Conservation (phyloP, 2,329 filamentous ascomycete species). For the Didymella glomerata region DNA sequence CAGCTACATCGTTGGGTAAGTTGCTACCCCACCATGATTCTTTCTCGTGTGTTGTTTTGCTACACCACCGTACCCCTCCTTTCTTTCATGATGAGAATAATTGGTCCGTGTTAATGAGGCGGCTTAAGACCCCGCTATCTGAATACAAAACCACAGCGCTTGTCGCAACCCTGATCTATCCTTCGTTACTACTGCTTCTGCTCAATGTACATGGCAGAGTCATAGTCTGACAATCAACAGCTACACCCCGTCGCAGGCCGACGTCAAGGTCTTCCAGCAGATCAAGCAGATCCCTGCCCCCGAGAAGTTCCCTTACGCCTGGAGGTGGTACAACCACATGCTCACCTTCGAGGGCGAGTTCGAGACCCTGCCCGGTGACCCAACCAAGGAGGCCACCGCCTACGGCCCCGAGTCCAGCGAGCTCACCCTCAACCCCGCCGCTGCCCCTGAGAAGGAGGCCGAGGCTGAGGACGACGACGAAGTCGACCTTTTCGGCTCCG, state of each 20-base stretch:
- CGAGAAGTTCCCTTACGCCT: conserved; percentile 90
- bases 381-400: conserved; percentile 84
- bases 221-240: conserved; percentile 52
- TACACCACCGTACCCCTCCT: conserved; percentile 39
- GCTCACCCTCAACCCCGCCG: conserved; percentile 83
- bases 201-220: conserved; percentile 23
- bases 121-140: conserved; percentile 87
- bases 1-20: conserved; percentile 86
- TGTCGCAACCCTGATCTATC: conserved; percentile 74
- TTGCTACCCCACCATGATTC: conserved; percentile 48
- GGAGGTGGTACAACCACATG: conserved; percentile 99
- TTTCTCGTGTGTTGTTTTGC: conserved; percentile 28
- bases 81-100: conserved; percentile 75
- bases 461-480: conserved; percentile 71
- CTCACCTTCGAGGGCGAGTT: conserved; percentile 93
- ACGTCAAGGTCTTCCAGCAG: conserved; percentile 95
- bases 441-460: conserved; percentile 72
- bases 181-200: conserved; percentile 28
- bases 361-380: conserved; percentile 86
- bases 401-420: conserved; percentile 87
- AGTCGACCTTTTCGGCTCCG: conserved; percentile 91
- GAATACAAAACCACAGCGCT: conserved; percentile 78
- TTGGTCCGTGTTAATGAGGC: conserved; percentile 97
- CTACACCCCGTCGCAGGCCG: conserved; percentile 84
- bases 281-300: conserved; percentile 77